Evolutionary conservation across 2,329 filamentous ascomycete species (phyloP).

Genomic region (Fusarium praegraminearum): DNA sequence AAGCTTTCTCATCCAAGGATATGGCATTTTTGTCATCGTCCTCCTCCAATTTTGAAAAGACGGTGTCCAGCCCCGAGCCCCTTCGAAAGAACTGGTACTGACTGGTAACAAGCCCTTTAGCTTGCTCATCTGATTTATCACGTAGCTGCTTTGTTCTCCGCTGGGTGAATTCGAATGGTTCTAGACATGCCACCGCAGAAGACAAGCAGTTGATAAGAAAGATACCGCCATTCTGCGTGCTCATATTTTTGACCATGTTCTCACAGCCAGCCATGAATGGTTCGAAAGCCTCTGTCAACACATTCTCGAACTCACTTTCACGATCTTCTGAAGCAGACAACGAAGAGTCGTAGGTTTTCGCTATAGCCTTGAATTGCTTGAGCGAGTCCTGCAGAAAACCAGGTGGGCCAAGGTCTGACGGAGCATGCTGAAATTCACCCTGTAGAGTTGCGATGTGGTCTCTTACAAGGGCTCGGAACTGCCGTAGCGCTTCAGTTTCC

Average conservation of each 20-base stretch:
- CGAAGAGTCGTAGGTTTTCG: conserved; percentile 89
- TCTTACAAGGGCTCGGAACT: conserved; percentile 84
- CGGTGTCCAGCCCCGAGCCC: conserved; percentile 76
- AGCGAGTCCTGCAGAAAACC: conserved; percentile 85
- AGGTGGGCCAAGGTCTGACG: conserved; percentile 80
- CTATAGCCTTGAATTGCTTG: conserved; percentile 79
- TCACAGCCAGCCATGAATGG: conserved; percentile 85
- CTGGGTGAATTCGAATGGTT: conserved; percentile 72
- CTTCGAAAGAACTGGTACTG: conserved; percentile 80
- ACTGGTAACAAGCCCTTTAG: conserved; percentile 69
- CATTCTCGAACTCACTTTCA: conserved; percentile 77
- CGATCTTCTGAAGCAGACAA: conserved; percentile 69
- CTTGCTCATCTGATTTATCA: conserved; percentile 65
- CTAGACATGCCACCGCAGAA: conserved; percentile 67
- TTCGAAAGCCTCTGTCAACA: conserved; percentile 83
- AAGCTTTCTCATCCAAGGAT: conserved; percentile 61
- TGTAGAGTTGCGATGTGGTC: conserved; percentile 84
- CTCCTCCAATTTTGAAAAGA: conserved; percentile 69
- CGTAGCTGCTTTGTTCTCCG: conserved; percentile 67
- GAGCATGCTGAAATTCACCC: conserved; percentile 75
- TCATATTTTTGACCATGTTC: conserved; percentile 72
- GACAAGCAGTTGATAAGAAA: conserved; percentile 80
- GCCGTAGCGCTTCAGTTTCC: conserved; percentile 80
- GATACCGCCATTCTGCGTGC: conserved; percentile 70
- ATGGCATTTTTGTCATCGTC: conserved; percentile 50